Evolutionary conservation across 208 protist species (phyloP).

Genomic region (Leishmania guyanensis): DNA sequence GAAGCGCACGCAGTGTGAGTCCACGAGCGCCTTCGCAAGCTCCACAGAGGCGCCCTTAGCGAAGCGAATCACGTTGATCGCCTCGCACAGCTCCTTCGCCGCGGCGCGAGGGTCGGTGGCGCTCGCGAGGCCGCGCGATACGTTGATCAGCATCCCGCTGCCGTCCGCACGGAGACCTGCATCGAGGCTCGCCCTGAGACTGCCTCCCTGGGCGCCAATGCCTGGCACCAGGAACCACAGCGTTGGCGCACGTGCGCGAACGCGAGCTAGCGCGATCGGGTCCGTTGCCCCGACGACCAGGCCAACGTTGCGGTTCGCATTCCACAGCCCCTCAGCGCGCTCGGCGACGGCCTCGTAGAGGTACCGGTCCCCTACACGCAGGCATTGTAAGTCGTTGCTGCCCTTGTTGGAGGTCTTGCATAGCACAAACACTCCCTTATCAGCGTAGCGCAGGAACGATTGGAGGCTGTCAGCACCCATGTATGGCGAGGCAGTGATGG

Average conservation of each 20-base stretch:
- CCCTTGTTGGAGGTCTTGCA: conserved; percentile 92
- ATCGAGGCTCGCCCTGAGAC: conserved; percentile 67
- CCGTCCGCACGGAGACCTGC: conserved; percentile 79
- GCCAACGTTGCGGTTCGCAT: conserved; percentile 77
- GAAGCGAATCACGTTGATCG: conserved; percentile 76
- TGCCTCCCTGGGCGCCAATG: conserved; percentile 85
- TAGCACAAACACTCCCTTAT: conserved; percentile 83
- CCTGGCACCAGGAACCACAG: conserved; percentile 91
- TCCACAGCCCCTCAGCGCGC: conserved; percentile 73
- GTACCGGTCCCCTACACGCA: conserved; percentile 49
- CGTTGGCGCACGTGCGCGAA: conserved; percentile 71
- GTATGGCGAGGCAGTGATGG: conserved; percentile 88
- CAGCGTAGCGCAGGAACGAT: conserved; percentile 77
- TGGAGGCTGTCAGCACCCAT: conserved; percentile 86
- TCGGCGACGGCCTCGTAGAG: conserved; percentile 88
- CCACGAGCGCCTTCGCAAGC: conserved; percentile 75
- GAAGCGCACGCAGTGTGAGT: conserved; percentile 91
- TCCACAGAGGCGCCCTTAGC: conserved; percentile 43
- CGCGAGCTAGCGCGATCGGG: conserved; percentile 70
- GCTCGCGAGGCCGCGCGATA: conserved; percentile 76
- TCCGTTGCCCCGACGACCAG: conserved; percentile 89
- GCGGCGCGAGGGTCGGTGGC: conserved; percentile 69
- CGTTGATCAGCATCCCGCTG: conserved; percentile 86
- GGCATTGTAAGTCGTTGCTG: conserved; percentile 83
- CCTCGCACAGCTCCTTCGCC: conserved; percentile 72